Evolutionary conservation across 1,284 basidiomycete genomes (phyloP), one percentile per base, ranked within the genome.

Genomic region (Trametes polyzona): DNA sequence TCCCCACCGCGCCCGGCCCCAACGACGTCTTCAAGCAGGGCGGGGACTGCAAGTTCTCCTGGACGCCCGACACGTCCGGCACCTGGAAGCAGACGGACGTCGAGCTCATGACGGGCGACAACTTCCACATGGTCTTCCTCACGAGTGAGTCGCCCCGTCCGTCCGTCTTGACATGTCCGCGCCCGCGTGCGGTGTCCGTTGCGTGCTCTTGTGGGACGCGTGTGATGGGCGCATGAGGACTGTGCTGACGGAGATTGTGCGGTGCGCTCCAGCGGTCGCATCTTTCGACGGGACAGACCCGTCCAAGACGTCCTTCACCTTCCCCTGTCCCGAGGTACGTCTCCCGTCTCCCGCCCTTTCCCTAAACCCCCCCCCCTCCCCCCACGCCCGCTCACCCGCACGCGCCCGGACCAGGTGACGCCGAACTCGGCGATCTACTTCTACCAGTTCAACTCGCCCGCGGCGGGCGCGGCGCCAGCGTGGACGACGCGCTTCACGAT

Each of bases 401-500:
- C 19, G 24, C 35, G 30, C 32, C 12, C 30, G 9, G n/a, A 19
- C 5, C 65, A 88, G 79, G 91, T 95, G 23, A 75, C 74, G 14
- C 83, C 86, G 29, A 79, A 89, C 71, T 78, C 90, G 2, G 72
- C 83, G 30, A 86, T 93, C 65, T 93, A 92, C 74, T 93, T 93
- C 77, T 92, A 90, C 72, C 88, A 90, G 68, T 92, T 87, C 77
- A 78, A 81, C 12, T 72, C 81, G 2, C 73, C 79, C 0, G 66
- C 63, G 3, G 69, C 78, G 0, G 9, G 68, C 21, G 70, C 75
- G 59, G 78, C 77, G 44, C 75, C 78, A 21, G 32, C 36, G 24
- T 95, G 93, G 92, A 92, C 92, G 1, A 86, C 83, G 8, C 87
- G 93, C 39, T 95, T 94, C 78, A 77, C 88, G 33, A 92, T 95